A percentile compares a stretch with the other conserved stretches of the same genome.
These are phyloP conservation scores for Stemphylium vesicarium DNA, from an alignment of 2,329 filamentous ascomycete genomes.

Conservation along the genomic window DNA sequence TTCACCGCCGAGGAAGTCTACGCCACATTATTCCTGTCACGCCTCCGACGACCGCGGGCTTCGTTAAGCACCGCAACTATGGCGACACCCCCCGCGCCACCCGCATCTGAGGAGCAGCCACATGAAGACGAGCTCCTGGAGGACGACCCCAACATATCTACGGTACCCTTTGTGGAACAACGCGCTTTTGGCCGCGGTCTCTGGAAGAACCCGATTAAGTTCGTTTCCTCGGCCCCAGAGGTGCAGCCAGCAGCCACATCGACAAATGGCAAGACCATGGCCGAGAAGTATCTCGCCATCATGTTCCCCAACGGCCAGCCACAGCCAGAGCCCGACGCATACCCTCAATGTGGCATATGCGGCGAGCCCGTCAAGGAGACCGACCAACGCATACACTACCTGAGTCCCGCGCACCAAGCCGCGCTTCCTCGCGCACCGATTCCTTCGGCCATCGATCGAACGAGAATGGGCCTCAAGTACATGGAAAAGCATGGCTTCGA, in stretches of 20 bases:
- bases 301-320: slow-evolving; percentile 60
- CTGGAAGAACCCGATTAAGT: slow-evolving; percentile 65
- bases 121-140: slow-evolving; percentile 25
- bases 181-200: slow-evolving; percentile 66
- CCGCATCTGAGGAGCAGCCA: slow-evolving; percentile 10
- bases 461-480: slow-evolving; percentile 71
- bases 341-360: slow-evolving; percentile 46
- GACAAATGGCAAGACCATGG: slow-evolving; percentile 58
- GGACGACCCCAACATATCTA: slow-evolving; percentile 62
- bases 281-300: slow-evolving; percentile 70
- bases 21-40: neutral
- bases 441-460: slow-evolving; percentile 73
- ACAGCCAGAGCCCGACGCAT: slow-evolving; percentile 25
- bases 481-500: slow-evolving; percentile 75
- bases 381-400: slow-evolving; percentile 59
- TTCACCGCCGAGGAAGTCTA: slow-evolving; percentile 12
- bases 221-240: slow-evolving; percentile 59
- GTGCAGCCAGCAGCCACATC: slow-evolving; percentile 27
- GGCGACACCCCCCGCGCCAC: slow-evolving; percentile 7
- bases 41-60: neutral
- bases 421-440: slow-evolving; percentile 72
- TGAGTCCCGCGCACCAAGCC: slow-evolving; percentile 70
- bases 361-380: slow-evolving; percentile 40
- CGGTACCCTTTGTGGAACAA: slow-evolving; percentile 64
- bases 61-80: slow-evolving; percentile 8